Evolutionary conservation across 176 grass and related monocot species (phyloP).

Genomic region (Oryza longistaminata): DNA sequence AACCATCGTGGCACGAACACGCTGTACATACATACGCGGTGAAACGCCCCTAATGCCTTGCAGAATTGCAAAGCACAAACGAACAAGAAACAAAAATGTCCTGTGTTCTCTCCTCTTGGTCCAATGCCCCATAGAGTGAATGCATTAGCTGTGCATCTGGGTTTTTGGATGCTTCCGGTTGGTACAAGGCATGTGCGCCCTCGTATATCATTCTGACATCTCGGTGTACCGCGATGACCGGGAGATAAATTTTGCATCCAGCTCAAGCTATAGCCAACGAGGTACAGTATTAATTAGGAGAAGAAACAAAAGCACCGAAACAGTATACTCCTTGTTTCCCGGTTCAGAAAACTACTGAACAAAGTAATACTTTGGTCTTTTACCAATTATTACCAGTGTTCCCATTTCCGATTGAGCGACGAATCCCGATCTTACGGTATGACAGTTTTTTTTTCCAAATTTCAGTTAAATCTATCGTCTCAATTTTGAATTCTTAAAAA

Average conservation of each 20-base stretch:
- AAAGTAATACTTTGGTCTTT: no score
- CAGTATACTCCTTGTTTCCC: background rate
- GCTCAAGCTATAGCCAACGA: conserved; percentile 4
- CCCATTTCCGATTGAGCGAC: no score
- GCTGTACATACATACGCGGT: background rate
- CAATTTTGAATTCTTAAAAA: no score
- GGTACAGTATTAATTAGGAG: background rate
- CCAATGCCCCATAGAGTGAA: background rate
- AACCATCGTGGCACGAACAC: background rate
- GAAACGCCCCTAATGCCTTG: background rate
- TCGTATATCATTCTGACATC: conserved; percentile 7
- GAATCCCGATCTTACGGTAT: no score
- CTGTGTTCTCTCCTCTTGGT: background rate
- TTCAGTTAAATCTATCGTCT: no score
- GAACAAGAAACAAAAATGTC: conserved; percentile 7
- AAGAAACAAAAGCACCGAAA: background rate
- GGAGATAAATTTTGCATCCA: conserved; percentile 2
- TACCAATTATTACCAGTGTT: no score
- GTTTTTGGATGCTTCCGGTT: background rate
- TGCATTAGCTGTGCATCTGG: background rate
- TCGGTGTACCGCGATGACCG: background rate
- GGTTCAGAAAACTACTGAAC: no score
- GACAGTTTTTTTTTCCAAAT: no score
- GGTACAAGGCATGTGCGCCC: conserved; percentile 31
- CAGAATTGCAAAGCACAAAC: background rate